Evolutionary conservation across 345 rosid genomes (phyloP).

Genomic region (Garcia nutans): DNA sequence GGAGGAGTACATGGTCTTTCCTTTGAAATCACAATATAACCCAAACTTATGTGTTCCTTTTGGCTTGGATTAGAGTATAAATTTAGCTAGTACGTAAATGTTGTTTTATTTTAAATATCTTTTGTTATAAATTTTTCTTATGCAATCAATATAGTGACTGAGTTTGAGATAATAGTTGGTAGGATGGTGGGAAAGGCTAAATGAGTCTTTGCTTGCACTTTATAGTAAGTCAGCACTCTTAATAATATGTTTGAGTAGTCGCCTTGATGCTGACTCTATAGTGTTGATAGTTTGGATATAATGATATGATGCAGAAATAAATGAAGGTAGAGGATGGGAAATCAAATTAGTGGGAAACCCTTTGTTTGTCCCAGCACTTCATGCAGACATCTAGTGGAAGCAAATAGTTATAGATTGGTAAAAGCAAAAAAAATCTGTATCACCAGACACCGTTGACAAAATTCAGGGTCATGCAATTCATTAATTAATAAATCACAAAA

Average conservation of each 20-base stretch:
- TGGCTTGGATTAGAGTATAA: neutral
- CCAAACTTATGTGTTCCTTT: neutral
- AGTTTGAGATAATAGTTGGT: too few relatives aligned
- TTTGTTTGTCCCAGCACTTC: neutral
- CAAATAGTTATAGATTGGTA: neutral
- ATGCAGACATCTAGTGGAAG: neutral
- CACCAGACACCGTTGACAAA: neutral
- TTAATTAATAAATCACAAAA: neutral
- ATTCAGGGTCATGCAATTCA: neutral
- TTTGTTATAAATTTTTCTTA: neutral
- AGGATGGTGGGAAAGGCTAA: neutral
- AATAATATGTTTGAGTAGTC: neutral
- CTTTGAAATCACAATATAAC: neutral
- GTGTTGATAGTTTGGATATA: neutral
- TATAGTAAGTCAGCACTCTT: neutral
- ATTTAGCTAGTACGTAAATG: neutral
- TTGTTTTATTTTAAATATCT: neutral
- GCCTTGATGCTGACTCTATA: neutral
- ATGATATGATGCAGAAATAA: neutral
- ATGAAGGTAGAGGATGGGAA: neutral
- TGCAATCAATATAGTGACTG: neutral
- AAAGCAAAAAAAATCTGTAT: neutral
- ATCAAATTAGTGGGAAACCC: neutral
- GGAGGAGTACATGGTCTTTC: neutral
- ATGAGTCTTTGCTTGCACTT: neutral